Conservation (phyloP, 1,139 yeast genomes). For the Scheffersomyces lignicola region DNA sequence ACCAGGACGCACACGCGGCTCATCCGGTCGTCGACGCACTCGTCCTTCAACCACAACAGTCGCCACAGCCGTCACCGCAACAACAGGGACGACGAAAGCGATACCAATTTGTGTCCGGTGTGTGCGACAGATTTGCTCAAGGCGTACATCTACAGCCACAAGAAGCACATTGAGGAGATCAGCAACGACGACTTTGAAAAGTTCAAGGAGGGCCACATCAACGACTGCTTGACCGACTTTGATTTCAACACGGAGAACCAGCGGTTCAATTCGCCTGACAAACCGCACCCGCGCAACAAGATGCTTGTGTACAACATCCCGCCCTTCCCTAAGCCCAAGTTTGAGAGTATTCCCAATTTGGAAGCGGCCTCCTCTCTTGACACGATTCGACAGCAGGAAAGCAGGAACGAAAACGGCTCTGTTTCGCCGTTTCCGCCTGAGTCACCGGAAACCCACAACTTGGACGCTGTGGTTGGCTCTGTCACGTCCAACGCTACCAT, state of each 20-base stretch:
- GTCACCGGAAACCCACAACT: not conserved
- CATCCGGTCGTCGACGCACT: constrained; percentile 30
- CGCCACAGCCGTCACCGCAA: constrained; percentile 9
- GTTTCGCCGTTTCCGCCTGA: not conserved
- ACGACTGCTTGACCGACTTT: constrained; percentile 62
- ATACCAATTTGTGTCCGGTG: constrained; percentile 44
- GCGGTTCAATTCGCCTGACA: constrained; percentile 34
- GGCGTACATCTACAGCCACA: constrained; percentile 45
- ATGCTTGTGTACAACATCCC: constrained; percentile 81
- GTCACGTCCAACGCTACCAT: constrained; percentile 25
- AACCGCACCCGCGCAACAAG: constrained; percentile 53
- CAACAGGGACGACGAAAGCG: constrained; percentile 25
- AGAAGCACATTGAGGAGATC: constrained; percentile 19
- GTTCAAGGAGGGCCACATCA: constrained; percentile 67
- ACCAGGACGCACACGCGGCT: constrained; percentile 18
- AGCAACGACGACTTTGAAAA: constrained; percentile 38
- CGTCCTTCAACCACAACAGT: constrained; percentile 14
- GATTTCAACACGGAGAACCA: constrained; percentile 68
- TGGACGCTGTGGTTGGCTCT: constrained; percentile 19
- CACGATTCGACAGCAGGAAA: constrained; percentile 10
- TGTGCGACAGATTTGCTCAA: constrained; percentile 53
- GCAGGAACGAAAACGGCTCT: constrained; percentile 3
- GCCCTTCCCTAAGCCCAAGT: constrained; percentile 51
- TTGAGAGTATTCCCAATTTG: constrained; percentile 30
- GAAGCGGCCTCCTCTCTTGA: constrained; percentile 14